Evolutionary conservation across 495 filamentous ascomycete species (phyloP), one percentile per base, ranked within the genome.

Genomic region (Chaetomium tenue): DNA sequence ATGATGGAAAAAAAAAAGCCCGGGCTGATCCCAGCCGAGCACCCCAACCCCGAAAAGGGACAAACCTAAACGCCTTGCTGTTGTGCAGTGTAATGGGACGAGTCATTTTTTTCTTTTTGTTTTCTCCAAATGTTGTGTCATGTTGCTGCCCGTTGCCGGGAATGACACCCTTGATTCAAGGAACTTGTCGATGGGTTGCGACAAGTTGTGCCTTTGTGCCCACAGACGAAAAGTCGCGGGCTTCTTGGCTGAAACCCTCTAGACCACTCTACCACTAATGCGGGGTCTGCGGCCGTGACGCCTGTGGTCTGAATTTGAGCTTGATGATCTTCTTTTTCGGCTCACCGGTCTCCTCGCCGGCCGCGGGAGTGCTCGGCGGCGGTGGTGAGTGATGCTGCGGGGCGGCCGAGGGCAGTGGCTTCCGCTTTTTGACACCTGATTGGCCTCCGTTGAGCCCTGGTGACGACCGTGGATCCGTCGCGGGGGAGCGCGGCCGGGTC

Each of bases 401-500:
- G 18, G 72, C 75, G 13, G 66, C 66, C 7, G 74, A 73, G 2
- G 78, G 78, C 39, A 80, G 70, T 42, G 78, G 76, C 58, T 76
- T 79, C 13, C 78, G 72, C 46, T 69, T 64, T 52, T 71, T 73
- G 1, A 55, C 15, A 6, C 23, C 16, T 2, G 26, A 20, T 22
- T 20, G 56, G 0, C 16, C 23, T 8, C 37, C 39, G 26, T 50
- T 48, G 52, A 57, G 15, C 4, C 50, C 53, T 25, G 70, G 60
- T 2, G 60, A 61, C 5, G 53, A 16, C n/a, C 58, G 55, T 7
- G 48, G 20, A 13, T 61, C 51, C 0, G 28, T 8, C 9, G 46
- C 33, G 18, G 60, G 63, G 9, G 61, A 57, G 26, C 25, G 46
- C 23, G 65, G n/a, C 7, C 39, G 40, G 0, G 52, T 23, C 0